Base-by-base conservation (phyloP, 2,329 filamentous ascomycete species). In the Ophiostoma pallidulum region DNA sequence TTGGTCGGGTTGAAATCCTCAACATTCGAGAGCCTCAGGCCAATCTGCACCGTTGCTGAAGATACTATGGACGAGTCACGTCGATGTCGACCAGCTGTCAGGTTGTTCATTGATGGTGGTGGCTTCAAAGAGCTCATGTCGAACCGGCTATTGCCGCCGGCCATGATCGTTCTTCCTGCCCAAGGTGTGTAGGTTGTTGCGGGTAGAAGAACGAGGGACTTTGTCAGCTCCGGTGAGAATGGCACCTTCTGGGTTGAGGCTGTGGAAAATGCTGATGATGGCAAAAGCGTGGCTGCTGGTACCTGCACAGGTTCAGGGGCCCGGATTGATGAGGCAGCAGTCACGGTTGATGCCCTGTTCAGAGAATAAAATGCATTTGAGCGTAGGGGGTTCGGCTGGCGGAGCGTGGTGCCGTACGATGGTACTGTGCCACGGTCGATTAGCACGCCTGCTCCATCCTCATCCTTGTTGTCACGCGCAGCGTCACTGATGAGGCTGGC, bases 1-100 rank as follows among this genome's bases (percentile, higher is more conserved):
- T 62, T 56, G 16, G 64, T 57, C 14, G 64, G 65, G 1, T 66
- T 62, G 52, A 77, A 69, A 53, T 77, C 73, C 13, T 72, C 65
- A 28, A 75, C 70, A 46, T 72, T 78, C 22, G 82, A 86, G 47
- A 86, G 69, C 10, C 82, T 75, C 14, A 86, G 68, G 2, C 82
- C 82, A 44, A 86, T 86, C 58, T 85, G 81, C 10, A 86, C 81
- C 0, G 81, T 86, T 20, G 80, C 80, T 9, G 77, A 77, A 38
- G 82, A 85, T 14, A 69, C 70, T 36, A 79, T 68, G 1, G 82
- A 86, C 5, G 78, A 80, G 50, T 78, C 70, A 38, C 80, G 72
- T 16, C 68, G 66, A 57, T 75, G 75, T n/a, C 70, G 66, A 13
- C 60, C 58, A 4, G 62, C 62, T 19, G 28, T n/a, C 44, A 69